phyloP scores from a whole-genome alignment of 495 filamentous ascomycete genomes.

The Endocarpon pusillum region DNA sequence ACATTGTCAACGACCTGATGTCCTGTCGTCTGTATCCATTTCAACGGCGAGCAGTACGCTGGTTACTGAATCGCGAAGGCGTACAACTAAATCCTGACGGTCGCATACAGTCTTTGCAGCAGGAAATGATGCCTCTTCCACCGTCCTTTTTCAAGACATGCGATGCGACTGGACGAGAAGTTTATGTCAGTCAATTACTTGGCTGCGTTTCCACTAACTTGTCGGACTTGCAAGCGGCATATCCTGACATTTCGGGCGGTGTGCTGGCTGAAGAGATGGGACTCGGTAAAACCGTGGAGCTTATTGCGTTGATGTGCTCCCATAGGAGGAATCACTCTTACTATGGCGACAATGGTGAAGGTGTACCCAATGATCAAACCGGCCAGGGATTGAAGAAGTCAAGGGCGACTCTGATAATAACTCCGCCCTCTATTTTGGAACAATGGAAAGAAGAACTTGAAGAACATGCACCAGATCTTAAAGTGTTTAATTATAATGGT shows the following conservation, averaged over 20 bases:
- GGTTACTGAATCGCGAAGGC: slow-evolving; percentile 47
- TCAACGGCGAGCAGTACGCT: slow-evolving; percentile 51
- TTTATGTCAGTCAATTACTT: slow-evolving; percentile 47
- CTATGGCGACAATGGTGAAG: slow-evolving; percentile 5
- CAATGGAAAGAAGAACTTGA: slow-evolving; percentile 78
- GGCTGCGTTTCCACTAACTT: slow-evolving; percentile 40
- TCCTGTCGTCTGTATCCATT: slow-evolving; percentile 49
- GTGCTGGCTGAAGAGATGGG: slow-evolving; percentile 94
- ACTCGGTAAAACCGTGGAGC: slow-evolving; percentile 83
- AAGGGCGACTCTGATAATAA: slow-evolving; percentile 70
- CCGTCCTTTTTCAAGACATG: slow-evolving; percentile 15
- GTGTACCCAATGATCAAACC: too few relatives aligned
- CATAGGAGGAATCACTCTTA: slow-evolving; percentile 26
- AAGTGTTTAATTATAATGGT: slow-evolving; percentile 34
- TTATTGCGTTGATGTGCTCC: slow-evolving; percentile 57
- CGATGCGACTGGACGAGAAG: slow-evolving; percentile 33
- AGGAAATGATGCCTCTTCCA: slow-evolving; percentile 4
- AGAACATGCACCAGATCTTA: slow-evolving; percentile 46
- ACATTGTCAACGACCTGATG: slow-evolving; percentile 24
- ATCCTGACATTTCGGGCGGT: slow-evolving; percentile 31
- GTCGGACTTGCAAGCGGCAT: slow-evolving; percentile 23
- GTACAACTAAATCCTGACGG: slow-evolving; percentile 21
- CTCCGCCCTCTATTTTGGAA: slow-evolving; percentile 59
- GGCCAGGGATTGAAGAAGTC: slow-evolving; percentile 17
- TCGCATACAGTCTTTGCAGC: neutral